phyloP scores from a whole-genome alignment of 2,329 filamentous ascomycete species.

The Aspergillus sp. region DNA sequence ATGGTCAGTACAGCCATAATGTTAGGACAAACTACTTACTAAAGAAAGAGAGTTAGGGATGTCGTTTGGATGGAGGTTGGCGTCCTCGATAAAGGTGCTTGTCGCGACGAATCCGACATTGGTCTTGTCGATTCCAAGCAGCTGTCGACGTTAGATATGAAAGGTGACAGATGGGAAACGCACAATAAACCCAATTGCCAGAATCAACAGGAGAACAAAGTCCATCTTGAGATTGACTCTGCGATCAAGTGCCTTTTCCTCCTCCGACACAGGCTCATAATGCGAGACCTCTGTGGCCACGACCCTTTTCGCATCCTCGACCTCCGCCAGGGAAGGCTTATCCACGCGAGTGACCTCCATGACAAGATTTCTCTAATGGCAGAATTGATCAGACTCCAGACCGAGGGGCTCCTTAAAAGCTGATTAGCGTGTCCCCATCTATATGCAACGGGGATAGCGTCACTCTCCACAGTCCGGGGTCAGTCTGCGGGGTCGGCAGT shows the following conservation, averaged over 20 bases:
- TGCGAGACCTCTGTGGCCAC: neutral
- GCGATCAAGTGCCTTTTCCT: neutral
- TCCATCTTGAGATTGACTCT: constrained; percentile 1
- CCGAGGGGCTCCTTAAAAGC: neutral
- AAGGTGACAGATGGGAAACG: too few relatives aligned
- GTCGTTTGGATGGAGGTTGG: constrained; percentile 8
- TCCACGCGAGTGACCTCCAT: neutral
- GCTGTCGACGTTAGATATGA: neutral
- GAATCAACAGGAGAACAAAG: neutral
- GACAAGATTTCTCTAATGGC: too few relatives aligned
- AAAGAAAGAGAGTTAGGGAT: constrained; percentile 13
- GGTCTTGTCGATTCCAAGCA: constrained; percentile 13
- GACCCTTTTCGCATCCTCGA: constrained; percentile 1
- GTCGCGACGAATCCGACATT: constrained; percentile 14
- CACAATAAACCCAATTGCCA: constrained; percentile 2
- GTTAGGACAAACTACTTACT: neutral
- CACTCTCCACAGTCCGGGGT: neutral
- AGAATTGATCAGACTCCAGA: too few relatives aligned
- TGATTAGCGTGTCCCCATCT: neutral
- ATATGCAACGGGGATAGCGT: too few relatives aligned
- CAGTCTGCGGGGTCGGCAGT: neutral
- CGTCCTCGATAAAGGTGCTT: constrained; percentile 13
- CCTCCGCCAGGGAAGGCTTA: constrained; percentile 2
- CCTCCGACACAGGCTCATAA: neutral
- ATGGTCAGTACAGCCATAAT: neutral